Base-by-base conservation (phyloP, 805 yeast genomes). In the Zygosaccharomyces rouxii region DNA sequence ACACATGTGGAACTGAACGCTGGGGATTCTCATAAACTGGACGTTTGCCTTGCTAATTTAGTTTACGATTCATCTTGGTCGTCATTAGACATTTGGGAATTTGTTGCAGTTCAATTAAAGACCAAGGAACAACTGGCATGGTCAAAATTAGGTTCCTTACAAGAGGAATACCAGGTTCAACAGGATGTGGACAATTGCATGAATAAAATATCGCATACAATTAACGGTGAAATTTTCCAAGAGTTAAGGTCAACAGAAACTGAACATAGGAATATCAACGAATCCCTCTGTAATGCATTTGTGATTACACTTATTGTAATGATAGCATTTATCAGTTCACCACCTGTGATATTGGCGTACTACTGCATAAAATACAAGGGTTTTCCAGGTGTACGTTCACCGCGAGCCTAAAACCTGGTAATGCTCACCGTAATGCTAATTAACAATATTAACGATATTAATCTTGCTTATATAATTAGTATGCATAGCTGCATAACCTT, bases 1-100 rank as follows among this genome's bases (percentile, higher is more conserved):
- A 48, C 60, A 23, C 45, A 48, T 33, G 18, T 64, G 38, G 48
- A 56, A 41, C 42, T 53, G 13, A 45, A 47, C 28, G 42, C 52
- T 9, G 41, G 35, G 9, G 37, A 29, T 9, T 38, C 49, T 28
- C 38, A 42, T 2, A 26, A 22, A 7, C 47, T 67, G 30, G 55
- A 55, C 11, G 23, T 69, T 2, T 70, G 74, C 48, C 54, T 69
- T 14, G 40, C 50, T 5, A 69, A 70, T 47, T 26, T 51, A 14
- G 62, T 64, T 6, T 57, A 41, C 31, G 73, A 71, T 53, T 55
- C 60, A 2, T 68, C 73, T 3, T 71, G 74, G 74, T 46, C 53
- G 10, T 55, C 63, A 14, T 45, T 57, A 11, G 68, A 66, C 46
- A 41, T 51, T 7, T 53, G 48, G 16, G 61, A 60, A 42, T 45